Base-by-base conservation (phyloP, 371 early-diverging fungal species). In the Circinella minor region DNA sequence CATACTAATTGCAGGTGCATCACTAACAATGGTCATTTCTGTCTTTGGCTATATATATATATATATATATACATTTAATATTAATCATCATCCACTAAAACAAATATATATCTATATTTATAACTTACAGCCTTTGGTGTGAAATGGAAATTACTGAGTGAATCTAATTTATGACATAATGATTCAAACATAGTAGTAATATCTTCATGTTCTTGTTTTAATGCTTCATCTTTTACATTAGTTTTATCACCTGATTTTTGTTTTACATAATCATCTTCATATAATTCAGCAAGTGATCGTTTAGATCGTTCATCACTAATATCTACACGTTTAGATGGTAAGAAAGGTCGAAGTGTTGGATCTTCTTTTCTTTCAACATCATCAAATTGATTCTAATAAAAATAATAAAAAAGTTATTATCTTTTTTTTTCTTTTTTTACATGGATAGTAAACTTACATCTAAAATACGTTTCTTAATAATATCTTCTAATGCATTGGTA, bases 101-200 rank as follows among this genome's bases (percentile, higher is more conserved):
- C 34, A 11, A 78, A 55, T 15, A 4, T 71, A 54, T 20, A 73
- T 39, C 39, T 6, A 6, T 39, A 39, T 39, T 4, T 4, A 39
- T 43, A 43, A 43, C 77, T 57, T 76, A 78, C 77, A 67, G 86
- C 85, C 74, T 90, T 91, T 55, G 98, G 98, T 46, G 94, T 89
- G 80, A 87, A 98, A 75, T 96, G 94, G 88, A 91, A 96, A 85
- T 97, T 95, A 79, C 92, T 90, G 46, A 98, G 88, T 2, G 96
- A 93, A 74, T 98, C 97, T 5, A 98, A 84, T 74, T 94, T 92
- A 49, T 83, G 74, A 77, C 90, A 94, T 38, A 98, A 79, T 3
- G 86, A 81, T 59, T 86, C 84, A 82, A 94, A 92, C 76, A 96
- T 77, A 14, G 66, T 74, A 48, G 89, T 89, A 66, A 98, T 93